Conservation (phyloP, 2,329 filamentous ascomycete species). For the Ceratocystis alfenasii region DNA sequence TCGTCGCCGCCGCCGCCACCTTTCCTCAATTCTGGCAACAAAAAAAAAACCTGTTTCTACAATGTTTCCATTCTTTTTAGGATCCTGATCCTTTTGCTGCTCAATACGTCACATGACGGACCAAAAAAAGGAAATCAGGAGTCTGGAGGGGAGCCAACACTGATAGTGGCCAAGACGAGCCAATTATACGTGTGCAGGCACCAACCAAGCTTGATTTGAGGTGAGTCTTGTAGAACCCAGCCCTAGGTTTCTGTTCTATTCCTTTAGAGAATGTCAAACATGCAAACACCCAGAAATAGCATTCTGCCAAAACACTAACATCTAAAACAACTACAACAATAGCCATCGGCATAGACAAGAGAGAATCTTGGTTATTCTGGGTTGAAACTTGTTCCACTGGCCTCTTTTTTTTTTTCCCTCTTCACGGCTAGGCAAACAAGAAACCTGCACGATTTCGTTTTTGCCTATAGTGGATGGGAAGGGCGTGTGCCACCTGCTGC, state of each 20-base stretch:
- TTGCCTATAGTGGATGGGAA: not conserved
- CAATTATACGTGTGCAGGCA: not conserved
- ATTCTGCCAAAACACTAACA: slow-evolving; percentile 1
- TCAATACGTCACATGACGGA: not conserved
- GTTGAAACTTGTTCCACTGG: not conserved
- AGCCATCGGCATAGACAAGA: not conserved
- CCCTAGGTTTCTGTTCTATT: not conserved
- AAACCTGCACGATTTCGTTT: not conserved
- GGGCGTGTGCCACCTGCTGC: not conserved
- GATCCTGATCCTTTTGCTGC: not conserved
- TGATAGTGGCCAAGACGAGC: not conserved
- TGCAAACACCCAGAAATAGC: slow-evolving; percentile 2
- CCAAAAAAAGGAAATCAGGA: not conserved
- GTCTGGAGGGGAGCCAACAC: not conserved
- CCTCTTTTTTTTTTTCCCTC: too few relatives aligned
- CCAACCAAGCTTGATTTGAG: too few relatives aligned
- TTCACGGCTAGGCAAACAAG: not conserved
- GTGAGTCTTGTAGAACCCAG: not conserved
- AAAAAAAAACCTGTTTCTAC: slow-evolving; percentile 7
- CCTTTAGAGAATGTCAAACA: slow-evolving; percentile 3
- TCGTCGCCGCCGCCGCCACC: not conserved
- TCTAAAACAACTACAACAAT: not conserved
- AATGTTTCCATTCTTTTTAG: not conserved
- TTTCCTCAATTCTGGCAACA: not conserved
- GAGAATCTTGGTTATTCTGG: not conserved